Evolutionary conservation across 2,329 filamentous ascomycete species (phyloP).

Genomic region (Calonectria honghensis): DNA sequence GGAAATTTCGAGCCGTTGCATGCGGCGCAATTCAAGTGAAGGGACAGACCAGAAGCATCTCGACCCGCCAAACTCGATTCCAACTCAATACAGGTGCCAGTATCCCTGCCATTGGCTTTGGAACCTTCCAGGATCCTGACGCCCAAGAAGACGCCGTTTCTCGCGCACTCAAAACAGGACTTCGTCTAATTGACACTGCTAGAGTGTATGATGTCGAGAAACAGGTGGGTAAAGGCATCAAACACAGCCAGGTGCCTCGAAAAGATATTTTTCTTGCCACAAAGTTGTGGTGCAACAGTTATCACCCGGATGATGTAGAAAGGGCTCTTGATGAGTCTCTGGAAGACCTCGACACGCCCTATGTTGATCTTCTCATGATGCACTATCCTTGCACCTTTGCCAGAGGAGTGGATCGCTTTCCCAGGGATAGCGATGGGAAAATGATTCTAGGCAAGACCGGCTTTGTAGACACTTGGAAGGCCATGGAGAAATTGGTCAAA

Average conservation of each 20-base stretch:
- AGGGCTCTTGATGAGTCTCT: conserved; percentile 53
- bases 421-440: conserved; percentile 29
- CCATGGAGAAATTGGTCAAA: conserved; percentile 50
- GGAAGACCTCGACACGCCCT: conserved; percentile 55
- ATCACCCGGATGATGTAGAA: conserved; percentile 55
- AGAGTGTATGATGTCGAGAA: conserved; percentile 44
- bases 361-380: conserved; percentile 56
- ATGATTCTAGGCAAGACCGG: conserved; percentile 46
- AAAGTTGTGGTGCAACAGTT: conserved; percentile 58
- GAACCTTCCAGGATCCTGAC: conserved; percentile 57
- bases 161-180: conserved; percentile 55
- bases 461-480: conserved; percentile 54
- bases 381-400: conserved; percentile 50
- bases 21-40: background rate
- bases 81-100: conserved; percentile 43
- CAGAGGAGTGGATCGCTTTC: conserved; percentile 42
- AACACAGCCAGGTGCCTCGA: conserved; percentile 64
- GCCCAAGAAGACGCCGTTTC: conserved; percentile 54
- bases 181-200: conserved; percentile 61
- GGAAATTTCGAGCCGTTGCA: background rate
- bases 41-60: background rate
- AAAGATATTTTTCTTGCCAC: conserved; percentile 69
- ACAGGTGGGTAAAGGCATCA: conserved; percentile 52
- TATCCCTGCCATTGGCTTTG: conserved; percentile 56
- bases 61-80: conserved; percentile 31